A percentile compares a stretch with the other conserved stretches of the same genome.
These are phyloP conservation scores for Eremochloa ophiuroides DNA, from an alignment of 176 grass and related monocot species.

Conservation along the genomic window DNA sequence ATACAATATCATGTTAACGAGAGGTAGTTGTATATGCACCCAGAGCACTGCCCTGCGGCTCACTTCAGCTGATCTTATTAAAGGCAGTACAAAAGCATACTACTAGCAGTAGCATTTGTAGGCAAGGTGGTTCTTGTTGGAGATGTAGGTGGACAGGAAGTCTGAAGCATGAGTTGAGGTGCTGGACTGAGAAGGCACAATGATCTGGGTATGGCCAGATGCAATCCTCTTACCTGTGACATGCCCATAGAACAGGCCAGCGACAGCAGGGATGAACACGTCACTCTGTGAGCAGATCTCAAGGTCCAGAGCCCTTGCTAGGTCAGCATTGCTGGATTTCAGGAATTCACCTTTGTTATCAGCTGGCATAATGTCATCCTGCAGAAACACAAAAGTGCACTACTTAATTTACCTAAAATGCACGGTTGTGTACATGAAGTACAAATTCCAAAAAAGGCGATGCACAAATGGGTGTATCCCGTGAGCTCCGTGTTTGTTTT, in stretches of 20 bases:
- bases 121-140: slow-evolving; percentile 69
- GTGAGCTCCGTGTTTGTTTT: neutral
- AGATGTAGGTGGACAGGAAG: slow-evolving; percentile 64
- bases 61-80: slow-evolving; percentile 31
- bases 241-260: slow-evolving; percentile 83
- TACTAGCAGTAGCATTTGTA: slow-evolving; percentile 70
- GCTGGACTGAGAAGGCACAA: slow-evolving; percentile 41
- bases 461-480: neutral
- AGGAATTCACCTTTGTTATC: slow-evolving; percentile 72
- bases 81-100: neutral
- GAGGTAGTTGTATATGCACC: slow-evolving; percentile 24
- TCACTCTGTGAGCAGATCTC: slow-evolving; percentile 75
- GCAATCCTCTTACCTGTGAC: slow-evolving; percentile 73
- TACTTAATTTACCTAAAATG: neutral
- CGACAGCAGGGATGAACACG: slow-evolving; percentile 64
- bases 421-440: neutral
- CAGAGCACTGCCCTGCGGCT: slow-evolving; percentile 11
- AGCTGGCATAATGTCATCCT: slow-evolving; percentile 80
- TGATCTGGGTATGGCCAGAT: slow-evolving; percentile 55
- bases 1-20: slow-evolving; percentile 10
- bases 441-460: neutral
- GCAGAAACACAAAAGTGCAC: neutral
- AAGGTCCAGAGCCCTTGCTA: slow-evolving; percentile 73
- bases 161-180: slow-evolving; percentile 30
- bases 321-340: slow-evolving; percentile 50